phyloP scores from a whole-genome alignment of 306 rosid species.

The Acacia confusa region DNA sequence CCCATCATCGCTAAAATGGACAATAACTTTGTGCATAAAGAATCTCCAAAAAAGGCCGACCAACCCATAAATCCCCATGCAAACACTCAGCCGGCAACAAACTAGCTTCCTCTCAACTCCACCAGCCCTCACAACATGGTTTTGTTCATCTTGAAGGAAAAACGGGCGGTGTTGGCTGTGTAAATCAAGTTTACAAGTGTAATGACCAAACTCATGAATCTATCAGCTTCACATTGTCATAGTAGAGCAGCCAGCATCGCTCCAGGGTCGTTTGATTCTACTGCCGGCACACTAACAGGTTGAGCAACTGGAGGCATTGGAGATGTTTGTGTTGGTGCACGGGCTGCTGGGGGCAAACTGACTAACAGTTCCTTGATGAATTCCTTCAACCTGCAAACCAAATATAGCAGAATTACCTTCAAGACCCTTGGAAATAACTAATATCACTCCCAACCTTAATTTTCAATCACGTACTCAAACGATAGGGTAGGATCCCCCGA shows the following conservation, averaged over 20 bases:
- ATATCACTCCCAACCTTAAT: not conserved
- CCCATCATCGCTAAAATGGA: conserved; percentile 55
- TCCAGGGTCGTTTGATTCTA: conserved; percentile 79
- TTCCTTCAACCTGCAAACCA: conserved; percentile 82
- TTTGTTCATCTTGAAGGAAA: conserved; percentile 37
- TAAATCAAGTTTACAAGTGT: conserved; percentile 68
- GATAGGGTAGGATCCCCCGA: conserved; percentile 94
- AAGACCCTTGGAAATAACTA: not conserved
- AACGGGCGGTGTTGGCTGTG: conserved; percentile 49
- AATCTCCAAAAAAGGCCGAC: conserved; percentile 63
- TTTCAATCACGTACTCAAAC: conserved; percentile 65
- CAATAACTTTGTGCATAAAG: conserved; percentile 75
- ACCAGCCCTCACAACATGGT: conserved; percentile 78
- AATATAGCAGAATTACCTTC: conserved; percentile 27
- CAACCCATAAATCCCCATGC: conserved; percentile 61
- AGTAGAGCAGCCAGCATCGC: conserved; percentile 95
- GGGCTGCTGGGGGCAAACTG: conserved; percentile 51
- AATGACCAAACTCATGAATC: conserved; percentile 43
- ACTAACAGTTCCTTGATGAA: conserved; percentile 88
- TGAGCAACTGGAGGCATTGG: conserved; percentile 58
- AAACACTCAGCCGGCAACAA: conserved; percentile 52
- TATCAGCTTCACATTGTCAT: conserved; percentile 46
- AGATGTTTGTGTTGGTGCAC: conserved; percentile 43
- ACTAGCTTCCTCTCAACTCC: conserved; percentile 58
- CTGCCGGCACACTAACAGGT: conserved; percentile 36